A percentile compares a stretch with the other conserved stretches of the same genome.
Evolutionary conservation across 1,139 yeast genomes (phyloP).

Genomic region (Yamadazyma triangularis): DNA sequence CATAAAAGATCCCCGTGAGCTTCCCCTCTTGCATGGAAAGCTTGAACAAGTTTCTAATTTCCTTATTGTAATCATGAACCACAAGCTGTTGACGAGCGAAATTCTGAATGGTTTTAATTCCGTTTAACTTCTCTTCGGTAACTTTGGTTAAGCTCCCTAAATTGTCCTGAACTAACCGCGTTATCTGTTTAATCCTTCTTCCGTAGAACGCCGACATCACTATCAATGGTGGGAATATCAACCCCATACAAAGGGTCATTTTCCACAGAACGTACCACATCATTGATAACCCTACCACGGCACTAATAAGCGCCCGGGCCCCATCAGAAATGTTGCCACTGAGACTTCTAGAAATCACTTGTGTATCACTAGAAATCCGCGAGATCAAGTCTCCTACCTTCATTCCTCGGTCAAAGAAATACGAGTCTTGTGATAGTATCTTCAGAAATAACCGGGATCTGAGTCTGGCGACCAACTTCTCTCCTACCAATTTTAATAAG

Average conservation of each 20-base stretch:
- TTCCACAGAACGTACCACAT: constrained; percentile 86
- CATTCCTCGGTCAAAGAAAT: constrained; percentile 78
- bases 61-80: constrained; percentile 49
- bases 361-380: constrained; percentile 83
- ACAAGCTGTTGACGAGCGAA: constrained; percentile 75
- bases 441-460: constrained; percentile 73
- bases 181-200: constrained; percentile 66
- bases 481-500: constrained; percentile 73
- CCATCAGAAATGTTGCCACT: constrained; percentile 94
- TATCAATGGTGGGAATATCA: constrained; percentile 78
- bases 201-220: constrained; percentile 79
- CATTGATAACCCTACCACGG: constrained; percentile 75
- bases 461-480: constrained; percentile 77
- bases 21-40: constrained; percentile 79
- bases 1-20: constrained; percentile 71
- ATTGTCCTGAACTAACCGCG: constrained; percentile 77
- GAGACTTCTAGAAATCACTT: constrained; percentile 79
- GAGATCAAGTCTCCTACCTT: constrained; percentile 93
- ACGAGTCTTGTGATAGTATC: constrained; percentile 82
- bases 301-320: constrained; percentile 72
- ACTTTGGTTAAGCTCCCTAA: constrained; percentile 85
- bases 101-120: constrained; percentile 80
- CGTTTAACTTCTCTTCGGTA: constrained; percentile 86
- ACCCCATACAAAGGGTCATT: constrained; percentile 68
- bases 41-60: constrained; percentile 67